These are phyloP conservation scores for Ilex aquifolium DNA, from an alignment of 257 asterid species.

Conservation along the genomic window DNA sequence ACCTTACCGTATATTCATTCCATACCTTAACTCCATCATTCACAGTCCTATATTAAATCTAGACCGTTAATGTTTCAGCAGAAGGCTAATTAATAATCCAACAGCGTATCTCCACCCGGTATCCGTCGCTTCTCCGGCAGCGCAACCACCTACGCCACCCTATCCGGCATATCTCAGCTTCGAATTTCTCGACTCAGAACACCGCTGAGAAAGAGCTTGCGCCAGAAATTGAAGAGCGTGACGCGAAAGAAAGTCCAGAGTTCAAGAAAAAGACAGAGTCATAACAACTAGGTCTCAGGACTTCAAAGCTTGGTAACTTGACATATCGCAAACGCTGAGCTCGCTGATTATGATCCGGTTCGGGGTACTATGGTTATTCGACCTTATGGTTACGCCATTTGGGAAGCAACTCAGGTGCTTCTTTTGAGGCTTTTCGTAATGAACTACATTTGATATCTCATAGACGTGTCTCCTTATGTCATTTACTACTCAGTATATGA, in stretches of 20 bases:
- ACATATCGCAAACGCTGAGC: conserved; percentile 90
- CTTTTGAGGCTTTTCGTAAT: no score
- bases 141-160: conserved; percentile 18
- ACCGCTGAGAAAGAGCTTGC: conserved; percentile 48
- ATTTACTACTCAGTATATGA: no score
- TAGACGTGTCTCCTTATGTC: no score
- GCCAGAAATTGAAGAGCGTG: conserved; percentile 30
- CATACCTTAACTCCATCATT: no score
- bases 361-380: conserved; percentile 99
- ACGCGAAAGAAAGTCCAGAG: conserved; percentile 31
- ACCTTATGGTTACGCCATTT: conserved; percentile 96
- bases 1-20: no score
- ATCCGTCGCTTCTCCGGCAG: not conserved
- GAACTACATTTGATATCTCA: no score
- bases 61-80: no score
- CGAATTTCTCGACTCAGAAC: no score
- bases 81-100: no score
- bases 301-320: conserved; percentile 95
- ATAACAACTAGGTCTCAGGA: conserved; percentile 95
- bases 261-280: conserved; percentile 58
- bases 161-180: conserved; percentile 25
- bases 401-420: conserved; percentile 97
- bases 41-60: no score
- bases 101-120: not conserved
- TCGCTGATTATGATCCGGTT: conserved; percentile 97